Base-by-base conservation (phyloP, 495 filamentous ascomycete genomes). In the Rhypophila decipiens region DNA sequence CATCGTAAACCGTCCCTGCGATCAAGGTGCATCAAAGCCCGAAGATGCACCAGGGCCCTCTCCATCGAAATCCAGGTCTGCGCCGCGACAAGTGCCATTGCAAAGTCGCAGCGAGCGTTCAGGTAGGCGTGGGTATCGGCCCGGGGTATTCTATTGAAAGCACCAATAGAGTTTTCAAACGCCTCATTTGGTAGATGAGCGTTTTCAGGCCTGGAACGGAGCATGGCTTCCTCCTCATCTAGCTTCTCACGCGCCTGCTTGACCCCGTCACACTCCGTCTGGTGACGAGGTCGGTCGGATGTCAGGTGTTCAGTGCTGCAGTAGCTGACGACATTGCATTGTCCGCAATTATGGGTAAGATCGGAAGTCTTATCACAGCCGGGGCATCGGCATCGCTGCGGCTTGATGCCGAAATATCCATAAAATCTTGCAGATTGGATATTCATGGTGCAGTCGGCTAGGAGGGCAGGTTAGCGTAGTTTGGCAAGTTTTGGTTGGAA, bases 321-420 rank as follows among this genome's bases (percentile, higher is more conserved):
- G 53, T 81, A 81, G 15, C 48, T 41, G 22, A 69, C 53, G 4
- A 67, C 62, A 46, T 65, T 67, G 53, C 77, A 80, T 24, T 50
- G 61, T 19, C 55, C 42, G 50, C 74, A 79, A 2, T 2, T n/a
- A n/a, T n/a, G 22, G 12, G 44, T 35, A 21, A 51, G 13, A 3
- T 23, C 7, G 20, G 21, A 37, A n/a, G 21, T 39, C n/a, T 22
- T 10, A n/a, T 15, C 1, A 35, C 44, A 46, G n/a, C 37, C 44
- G 21, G 34, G 33, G 44, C 44, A n/a, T n/a, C n/a, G n/a, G n/a
- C n/a, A 46, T 1, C 34, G 13, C 27, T 13, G 27, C 13, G 27
- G 27, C 13, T 31, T 13, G 13, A 31, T 7, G 27, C 7, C 27
- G 27, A 7, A 31, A 13, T 7, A 31, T 7, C 7, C 7, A 13